Percentiles rank a stretch among this genome's conserved stretches.
These are phyloP conservation scores for Talaromyces sp. DNA, from an alignment of 2,329 filamentous ascomycete genomes.

Conservation along the genomic window DNA sequence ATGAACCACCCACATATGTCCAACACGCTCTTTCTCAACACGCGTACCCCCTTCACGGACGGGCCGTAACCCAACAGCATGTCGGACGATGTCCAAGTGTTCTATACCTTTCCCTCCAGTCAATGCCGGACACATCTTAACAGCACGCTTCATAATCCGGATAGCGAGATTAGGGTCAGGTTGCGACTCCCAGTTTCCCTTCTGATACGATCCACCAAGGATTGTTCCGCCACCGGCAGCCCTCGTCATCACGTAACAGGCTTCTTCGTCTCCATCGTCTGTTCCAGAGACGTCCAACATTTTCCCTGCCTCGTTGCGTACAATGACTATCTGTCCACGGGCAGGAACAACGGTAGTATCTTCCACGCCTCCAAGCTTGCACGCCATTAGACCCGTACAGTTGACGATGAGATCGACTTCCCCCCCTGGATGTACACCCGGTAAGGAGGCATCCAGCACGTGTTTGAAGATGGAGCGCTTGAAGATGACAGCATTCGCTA, in stretches of 20 bases:
- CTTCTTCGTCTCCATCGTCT: conserved; percentile 70
- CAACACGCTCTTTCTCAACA: conserved; percentile 69
- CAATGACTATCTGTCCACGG: conserved; percentile 79
- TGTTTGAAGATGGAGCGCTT: conserved; percentile 65
- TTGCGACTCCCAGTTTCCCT: conserved; percentile 73
- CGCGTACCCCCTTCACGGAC: conserved; percentile 70
- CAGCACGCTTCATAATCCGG: conserved; percentile 75
- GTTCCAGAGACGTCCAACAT: conserved; percentile 72
- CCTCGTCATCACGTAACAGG: conserved; percentile 78
- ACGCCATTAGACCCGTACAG: conserved; percentile 75
- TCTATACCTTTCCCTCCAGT: conserved; percentile 63
- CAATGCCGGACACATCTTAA: conserved; percentile 37
- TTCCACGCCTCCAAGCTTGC: conserved; percentile 74
- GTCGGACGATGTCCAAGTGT: conserved; percentile 71
- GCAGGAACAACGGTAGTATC: conserved; percentile 72
- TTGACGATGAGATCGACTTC: conserved; percentile 73
- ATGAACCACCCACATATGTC: conserved; percentile 53
- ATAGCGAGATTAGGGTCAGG: conserved; percentile 74
- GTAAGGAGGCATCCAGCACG: conserved; percentile 64
- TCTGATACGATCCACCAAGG: conserved; percentile 78
- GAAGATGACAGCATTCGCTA: conserved; percentile 68
- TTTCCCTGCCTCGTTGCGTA: conserved; percentile 70
- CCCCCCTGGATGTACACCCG: conserved; percentile 55
- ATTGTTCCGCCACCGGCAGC: conserved; percentile 73
- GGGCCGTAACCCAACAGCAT: conserved; percentile 78